Percentiles rank a stretch among this genome's conserved stretches.
Evolutionary conservation across 176 grass and related monocot genomes (phyloP).

Genomic region (Oryza nivara): DNA sequence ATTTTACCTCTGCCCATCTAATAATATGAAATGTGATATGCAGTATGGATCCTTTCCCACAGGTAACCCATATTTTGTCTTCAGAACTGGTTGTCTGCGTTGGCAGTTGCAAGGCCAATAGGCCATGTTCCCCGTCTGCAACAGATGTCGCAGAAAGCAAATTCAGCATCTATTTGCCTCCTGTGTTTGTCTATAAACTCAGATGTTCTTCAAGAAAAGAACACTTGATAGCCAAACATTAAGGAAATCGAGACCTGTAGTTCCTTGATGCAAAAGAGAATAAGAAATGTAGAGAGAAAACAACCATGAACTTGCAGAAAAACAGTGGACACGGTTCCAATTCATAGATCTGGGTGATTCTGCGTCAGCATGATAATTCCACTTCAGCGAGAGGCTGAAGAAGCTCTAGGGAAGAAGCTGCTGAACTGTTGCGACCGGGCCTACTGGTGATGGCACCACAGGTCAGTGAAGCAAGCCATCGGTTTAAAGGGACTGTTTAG

Average conservation of each 20-base stretch:
- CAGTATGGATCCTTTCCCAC: conserved; percentile 1
- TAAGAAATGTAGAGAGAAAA: not conserved
- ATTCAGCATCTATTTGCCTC: not conserved
- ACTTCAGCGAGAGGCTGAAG: not conserved
- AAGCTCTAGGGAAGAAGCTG: too few relatives aligned
- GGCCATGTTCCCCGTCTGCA: not conserved
- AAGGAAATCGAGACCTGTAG: not conserved
- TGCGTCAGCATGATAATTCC: not conserved
- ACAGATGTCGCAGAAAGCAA: conserved; percentile 11
- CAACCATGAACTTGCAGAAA: not conserved
- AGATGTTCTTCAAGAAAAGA: not conserved
- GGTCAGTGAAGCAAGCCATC: too few relatives aligned
- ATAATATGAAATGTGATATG: conserved; percentile 33
- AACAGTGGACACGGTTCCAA: not conserved
- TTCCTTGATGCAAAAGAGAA: not conserved
- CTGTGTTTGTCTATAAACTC: not conserved
- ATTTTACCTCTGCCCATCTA: conserved; percentile 15
- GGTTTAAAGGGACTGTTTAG: too few relatives aligned
- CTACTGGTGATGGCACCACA: too few relatives aligned
- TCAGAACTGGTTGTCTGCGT: not conserved
- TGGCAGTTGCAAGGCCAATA: not conserved
- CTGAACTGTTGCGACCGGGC: too few relatives aligned
- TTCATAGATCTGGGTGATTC: too few relatives aligned
- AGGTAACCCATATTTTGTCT: not conserved
- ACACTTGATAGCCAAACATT: not conserved